phyloP scores from a whole-genome alignment of 495 filamentous ascomycete genomes.

The Podospora sp. region DNA sequence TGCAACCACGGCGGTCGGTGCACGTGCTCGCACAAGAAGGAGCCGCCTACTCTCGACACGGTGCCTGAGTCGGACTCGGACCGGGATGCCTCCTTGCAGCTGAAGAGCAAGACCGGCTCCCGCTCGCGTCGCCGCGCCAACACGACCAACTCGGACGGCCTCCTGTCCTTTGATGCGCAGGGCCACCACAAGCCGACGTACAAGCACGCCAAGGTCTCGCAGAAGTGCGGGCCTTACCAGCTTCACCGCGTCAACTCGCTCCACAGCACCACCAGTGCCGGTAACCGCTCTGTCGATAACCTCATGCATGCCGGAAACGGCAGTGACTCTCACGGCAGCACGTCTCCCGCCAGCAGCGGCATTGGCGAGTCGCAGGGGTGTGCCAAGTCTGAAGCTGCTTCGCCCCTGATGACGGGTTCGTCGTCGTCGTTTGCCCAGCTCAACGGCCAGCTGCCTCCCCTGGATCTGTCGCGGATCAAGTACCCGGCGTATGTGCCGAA shows the following conservation, averaged over 20 bases:
- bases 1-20: conserved; percentile 92
- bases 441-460: conserved; percentile 63
- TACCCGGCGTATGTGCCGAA: conserved; percentile 59
- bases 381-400: conserved; percentile 71
- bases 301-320: conserved; percentile 44
- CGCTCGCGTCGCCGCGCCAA: conserved; percentile 64
- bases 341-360: conserved; percentile 40
- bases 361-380: conserved; percentile 46
- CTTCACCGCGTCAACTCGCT: conserved; percentile 73
- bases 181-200: conserved; percentile 93
- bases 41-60: conserved; percentile 69
- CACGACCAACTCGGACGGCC: conserved; percentile 79
- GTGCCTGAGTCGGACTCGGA: conserved; percentile 68
- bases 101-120: conserved; percentile 58
- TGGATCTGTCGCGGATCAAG: conserved; percentile 61
- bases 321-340: conserved; percentile 37
- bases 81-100: conserved; percentile 45
- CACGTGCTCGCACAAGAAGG: conserved; percentile 90
- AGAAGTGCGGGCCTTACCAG: conserved; percentile 84
- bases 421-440: conserved; percentile 60
- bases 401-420: conserved; percentile 62
- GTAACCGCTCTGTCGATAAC: conserved; percentile 71
- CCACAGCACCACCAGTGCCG: conserved; percentile 58
- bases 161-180: conserved; percentile 83
- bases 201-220: conserved; percentile 83